phyloP scores from a whole-genome alignment of 169 alveolate species.

The Hepatocystis sp. region DNA sequence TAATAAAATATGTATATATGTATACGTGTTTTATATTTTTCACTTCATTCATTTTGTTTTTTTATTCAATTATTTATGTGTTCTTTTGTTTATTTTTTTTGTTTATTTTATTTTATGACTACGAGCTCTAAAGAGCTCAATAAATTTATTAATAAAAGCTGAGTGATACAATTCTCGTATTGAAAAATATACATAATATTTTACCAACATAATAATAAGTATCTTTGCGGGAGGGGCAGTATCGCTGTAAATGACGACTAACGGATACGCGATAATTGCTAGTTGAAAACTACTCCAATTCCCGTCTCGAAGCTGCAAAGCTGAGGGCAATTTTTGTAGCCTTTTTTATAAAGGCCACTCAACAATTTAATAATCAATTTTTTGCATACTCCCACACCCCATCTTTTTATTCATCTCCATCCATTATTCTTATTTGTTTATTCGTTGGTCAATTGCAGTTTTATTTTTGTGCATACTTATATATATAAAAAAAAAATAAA shows the following conservation, averaged over 20 bases:
- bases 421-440: no score
- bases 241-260: constrained; percentile 99
- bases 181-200: constrained; percentile 57
- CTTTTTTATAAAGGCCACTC: constrained; percentile 79
- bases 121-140: background rate
- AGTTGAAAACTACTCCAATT: constrained; percentile 99
- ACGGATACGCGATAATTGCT: constrained; percentile 99
- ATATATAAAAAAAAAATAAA: no score
- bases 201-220: background rate
- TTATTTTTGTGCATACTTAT: no score
- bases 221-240: constrained; percentile 99
- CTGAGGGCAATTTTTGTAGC: constrained; percentile 96
- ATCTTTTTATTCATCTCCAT: background rate
- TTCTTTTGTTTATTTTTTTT: background rate
- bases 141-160: background rate
- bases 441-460: no score
- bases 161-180: constrained; percentile 43
- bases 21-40: no score
- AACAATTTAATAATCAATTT: constrained; percentile 18
- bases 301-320: constrained; percentile 95
- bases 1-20: no score
- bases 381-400: constrained; percentile 6
- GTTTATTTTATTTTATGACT: constrained; percentile 14
- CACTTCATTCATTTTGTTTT: no score
- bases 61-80: no score